Conservation (phyloP, 2,329 filamentous ascomycete genomes). For the Parasarocladium wereldwijsianum region DNA sequence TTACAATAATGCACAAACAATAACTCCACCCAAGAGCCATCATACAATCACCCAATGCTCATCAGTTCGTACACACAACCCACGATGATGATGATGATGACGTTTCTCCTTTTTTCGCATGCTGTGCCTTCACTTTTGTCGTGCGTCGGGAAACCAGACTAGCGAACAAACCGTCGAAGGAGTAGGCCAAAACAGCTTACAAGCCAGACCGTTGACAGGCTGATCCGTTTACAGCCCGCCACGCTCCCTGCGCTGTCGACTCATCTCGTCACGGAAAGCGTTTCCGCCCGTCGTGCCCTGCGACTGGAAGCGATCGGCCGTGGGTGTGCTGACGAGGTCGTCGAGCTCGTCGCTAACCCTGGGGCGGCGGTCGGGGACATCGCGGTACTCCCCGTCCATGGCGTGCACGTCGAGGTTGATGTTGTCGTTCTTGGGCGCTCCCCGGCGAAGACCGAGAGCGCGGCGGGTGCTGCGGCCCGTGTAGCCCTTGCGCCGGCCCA, state of each 20-base stretch:
- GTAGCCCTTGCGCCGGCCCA: slow-evolving; percentile 31
- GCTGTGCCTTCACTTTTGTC: slow-evolving; percentile 4
- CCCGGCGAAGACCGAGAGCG: slow-evolving; percentile 17
- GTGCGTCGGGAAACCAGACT: no score
- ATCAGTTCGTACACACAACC: no score
- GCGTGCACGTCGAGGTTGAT: slow-evolving; percentile 28
- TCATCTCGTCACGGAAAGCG: slow-evolving; percentile 34
- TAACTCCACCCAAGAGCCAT: no score
- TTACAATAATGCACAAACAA: no score
- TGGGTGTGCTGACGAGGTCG: slow-evolving; percentile 32
- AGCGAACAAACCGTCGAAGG: no score
- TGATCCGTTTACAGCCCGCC: slow-evolving; percentile 4
- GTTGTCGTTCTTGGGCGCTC: slow-evolving; percentile 17
- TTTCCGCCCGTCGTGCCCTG: slow-evolving; percentile 20
- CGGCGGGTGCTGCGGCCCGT: slow-evolving; percentile 22
- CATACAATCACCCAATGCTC: no score
- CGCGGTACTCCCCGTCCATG: slow-evolving; percentile 13
- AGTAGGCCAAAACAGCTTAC: no score
- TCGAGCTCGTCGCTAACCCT: slow-evolving; percentile 19
- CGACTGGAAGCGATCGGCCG: slow-evolving; percentile 24
- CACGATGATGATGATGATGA: no score
- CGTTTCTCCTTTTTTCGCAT: slow-evolving; percentile 7
- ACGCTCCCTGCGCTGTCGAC: slow-evolving; percentile 26
- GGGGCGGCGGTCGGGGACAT: slow-evolving; percentile 9
- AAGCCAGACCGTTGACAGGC: no score